Conservation (phyloP, 768 basidiomycete species). For the Amanita pallidorosea region DNA sequence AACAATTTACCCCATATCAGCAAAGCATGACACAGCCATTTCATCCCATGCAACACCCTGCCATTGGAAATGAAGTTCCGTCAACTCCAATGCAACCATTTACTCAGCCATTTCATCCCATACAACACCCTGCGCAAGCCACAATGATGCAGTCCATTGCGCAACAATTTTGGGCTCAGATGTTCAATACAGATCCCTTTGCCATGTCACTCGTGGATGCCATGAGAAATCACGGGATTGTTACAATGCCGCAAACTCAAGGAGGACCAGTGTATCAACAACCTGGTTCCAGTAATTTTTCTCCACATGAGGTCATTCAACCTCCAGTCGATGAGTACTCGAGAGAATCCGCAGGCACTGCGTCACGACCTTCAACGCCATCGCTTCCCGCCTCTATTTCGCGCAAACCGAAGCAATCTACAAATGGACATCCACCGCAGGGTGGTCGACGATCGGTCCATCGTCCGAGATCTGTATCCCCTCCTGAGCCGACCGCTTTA, state of each 20-base stretch:
- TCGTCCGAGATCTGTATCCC: not conserved
- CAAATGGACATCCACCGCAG: not conserved
- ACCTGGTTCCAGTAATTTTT: not conserved
- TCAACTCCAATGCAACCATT: not conserved
- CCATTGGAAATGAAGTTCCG: not conserved
- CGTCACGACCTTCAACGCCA: not conserved
- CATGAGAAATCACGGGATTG: slow-evolving; percentile 6
- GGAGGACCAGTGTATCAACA: not conserved
- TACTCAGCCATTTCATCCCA: not conserved
- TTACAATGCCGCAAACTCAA: not conserved
- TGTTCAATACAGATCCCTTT: slow-evolving; percentile 4
- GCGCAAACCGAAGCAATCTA: not conserved
- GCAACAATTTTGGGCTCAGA: slow-evolving; percentile 4
- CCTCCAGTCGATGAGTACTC: not conserved
- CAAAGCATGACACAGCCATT: not conserved
- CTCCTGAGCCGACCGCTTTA: slow-evolving; percentile 7
- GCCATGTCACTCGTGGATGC: slow-evolving; percentile 7
- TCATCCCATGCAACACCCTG: not conserved
- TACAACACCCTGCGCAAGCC: not conserved
- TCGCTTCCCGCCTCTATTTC: not conserved
- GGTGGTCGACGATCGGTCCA: not conserved
- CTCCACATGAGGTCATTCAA: not conserved
- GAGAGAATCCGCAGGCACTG: not conserved
- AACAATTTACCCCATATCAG: not conserved
- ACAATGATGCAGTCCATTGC: not conserved